Percentiles rank a stretch among this genome's conserved stretches.
These are phyloP conservation scores for Rhexocercosporidium sp. DNA, from an alignment of 2,329 filamentous ascomycete species.

Conservation along the genomic window DNA sequence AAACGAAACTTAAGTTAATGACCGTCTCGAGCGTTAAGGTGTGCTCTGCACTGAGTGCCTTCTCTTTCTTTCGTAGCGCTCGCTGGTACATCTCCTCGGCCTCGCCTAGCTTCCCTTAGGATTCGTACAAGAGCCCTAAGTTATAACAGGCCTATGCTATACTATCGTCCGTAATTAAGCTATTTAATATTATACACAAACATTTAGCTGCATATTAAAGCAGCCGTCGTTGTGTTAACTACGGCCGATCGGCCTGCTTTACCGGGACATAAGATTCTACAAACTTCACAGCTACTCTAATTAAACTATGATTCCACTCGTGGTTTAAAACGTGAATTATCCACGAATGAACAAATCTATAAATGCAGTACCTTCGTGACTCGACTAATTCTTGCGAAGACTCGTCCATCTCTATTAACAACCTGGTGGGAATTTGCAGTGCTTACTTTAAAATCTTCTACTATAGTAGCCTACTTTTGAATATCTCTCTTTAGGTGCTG, in stretches of 20 bases:
- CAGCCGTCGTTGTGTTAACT: constrained; percentile 19
- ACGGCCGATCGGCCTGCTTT: constrained; percentile 5
- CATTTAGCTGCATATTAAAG: constrained; percentile 19
- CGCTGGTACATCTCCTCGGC: neutral
- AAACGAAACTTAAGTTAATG: neutral
- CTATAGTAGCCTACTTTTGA: constrained; percentile 25
- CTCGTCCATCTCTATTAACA: constrained; percentile 11
- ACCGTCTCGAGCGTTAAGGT: neutral
- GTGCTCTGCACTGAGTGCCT: neutral
- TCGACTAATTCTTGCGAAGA: no score
- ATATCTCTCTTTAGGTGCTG: constrained; percentile 28
- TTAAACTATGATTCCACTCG: neutral
- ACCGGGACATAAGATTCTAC: neutral
- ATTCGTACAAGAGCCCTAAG: constrained; percentile 3
- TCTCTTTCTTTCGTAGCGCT: neutral
- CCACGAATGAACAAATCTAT: no score
- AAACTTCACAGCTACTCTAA: neutral
- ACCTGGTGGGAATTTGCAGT: constrained; percentile 24
- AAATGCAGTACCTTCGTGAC: no score
- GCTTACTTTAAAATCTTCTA: constrained; percentile 26
- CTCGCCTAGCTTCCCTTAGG: neutral
- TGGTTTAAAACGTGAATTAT: no score
- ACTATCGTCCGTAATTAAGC: constrained; percentile 28
- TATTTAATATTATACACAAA: constrained; percentile 11
- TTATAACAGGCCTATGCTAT: constrained; percentile 18